Conservation (phyloP, 345 rosid genomes). For the Eucalyptus camaldulensis region DNA sequence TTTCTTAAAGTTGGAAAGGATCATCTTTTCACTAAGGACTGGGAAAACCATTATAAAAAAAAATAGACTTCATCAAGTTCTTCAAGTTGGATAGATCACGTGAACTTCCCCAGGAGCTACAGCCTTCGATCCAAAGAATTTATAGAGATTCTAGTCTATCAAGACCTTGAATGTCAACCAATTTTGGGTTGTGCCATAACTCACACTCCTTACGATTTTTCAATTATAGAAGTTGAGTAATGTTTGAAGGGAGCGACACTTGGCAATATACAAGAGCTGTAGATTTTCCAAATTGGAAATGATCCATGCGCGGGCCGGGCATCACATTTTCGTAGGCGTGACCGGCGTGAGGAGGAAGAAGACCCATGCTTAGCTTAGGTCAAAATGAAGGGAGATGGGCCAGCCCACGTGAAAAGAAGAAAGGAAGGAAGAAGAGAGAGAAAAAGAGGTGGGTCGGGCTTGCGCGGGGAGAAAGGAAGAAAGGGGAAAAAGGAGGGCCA, state of each 20-base stretch:
- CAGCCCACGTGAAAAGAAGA: too few relatives aligned
- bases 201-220: neutral
- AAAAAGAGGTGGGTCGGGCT: too few relatives aligned
- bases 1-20: too few relatives aligned
- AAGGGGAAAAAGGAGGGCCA: too few relatives aligned
- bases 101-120: rapidly evolving
- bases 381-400: too few relatives aligned
- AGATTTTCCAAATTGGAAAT: too few relatives aligned
- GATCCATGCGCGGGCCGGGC: rapidly evolving
- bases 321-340: too few relatives aligned
- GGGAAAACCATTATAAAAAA: too few relatives aligned
- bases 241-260: neutral
- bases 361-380: rapidly evolving
- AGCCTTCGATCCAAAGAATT: neutral
- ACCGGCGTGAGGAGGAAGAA: too few relatives aligned
- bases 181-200: neutral
- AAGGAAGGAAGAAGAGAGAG: too few relatives aligned
- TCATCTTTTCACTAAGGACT: neutral
- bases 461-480: too few relatives aligned
- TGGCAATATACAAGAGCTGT: too few relatives aligned
- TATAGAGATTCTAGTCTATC: neutral
- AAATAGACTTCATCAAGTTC: neutral
- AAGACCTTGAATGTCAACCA: neutral
- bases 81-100: neutral
- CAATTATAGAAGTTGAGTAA: neutral